Evolutionary conservation across 129 eudicot species (phyloP).

Genomic region (Tanacetum coccineum): DNA sequence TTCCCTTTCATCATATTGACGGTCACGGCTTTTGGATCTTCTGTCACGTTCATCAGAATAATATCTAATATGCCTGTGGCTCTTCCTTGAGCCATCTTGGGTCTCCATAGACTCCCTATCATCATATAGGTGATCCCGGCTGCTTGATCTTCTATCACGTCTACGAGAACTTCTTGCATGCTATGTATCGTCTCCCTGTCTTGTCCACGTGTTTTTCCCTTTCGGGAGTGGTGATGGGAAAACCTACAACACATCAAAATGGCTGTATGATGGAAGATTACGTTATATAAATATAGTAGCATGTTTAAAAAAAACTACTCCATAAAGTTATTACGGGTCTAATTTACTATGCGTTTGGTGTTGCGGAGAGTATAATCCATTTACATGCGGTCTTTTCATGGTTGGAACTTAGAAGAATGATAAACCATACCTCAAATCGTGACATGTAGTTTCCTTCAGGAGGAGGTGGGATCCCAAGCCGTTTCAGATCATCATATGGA

Average conservation of each 20-base stretch:
- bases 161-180: constrained; percentile 16
- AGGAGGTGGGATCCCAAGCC: constrained; percentile 92
- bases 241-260: too few relatives aligned
- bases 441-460: constrained; percentile 98
- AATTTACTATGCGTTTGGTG: not conserved
- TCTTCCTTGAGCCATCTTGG: constrained; percentile 34
- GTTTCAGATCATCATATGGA: constrained; percentile 76
- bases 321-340: not conserved
- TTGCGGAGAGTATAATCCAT: not conserved
- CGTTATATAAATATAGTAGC: constrained; percentile 3
- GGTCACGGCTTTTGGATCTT: constrained; percentile 23
- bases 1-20: constrained; percentile 29
- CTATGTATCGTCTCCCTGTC: constrained; percentile 29
- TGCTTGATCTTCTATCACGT: constrained; percentile 37
- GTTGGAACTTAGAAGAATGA: constrained; percentile 11
- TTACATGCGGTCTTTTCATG: constrained; percentile 6
- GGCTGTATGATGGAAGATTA: not conserved
- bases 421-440: constrained; percentile 67
- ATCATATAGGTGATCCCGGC: constrained; percentile 32
- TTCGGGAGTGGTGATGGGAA: constrained; percentile 82
- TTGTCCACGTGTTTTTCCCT: constrained; percentile 30
- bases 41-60: constrained; percentile 36
- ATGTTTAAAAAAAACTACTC: too few relatives aligned
- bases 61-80: constrained; percentile 37
- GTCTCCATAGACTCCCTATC: constrained; percentile 38